A percentile compares a stretch with the other conserved stretches of the same genome.
Conservation (phyloP, 1,284 basidiomycete genomes). For the Neotropicomus parvogracilis region DNA sequence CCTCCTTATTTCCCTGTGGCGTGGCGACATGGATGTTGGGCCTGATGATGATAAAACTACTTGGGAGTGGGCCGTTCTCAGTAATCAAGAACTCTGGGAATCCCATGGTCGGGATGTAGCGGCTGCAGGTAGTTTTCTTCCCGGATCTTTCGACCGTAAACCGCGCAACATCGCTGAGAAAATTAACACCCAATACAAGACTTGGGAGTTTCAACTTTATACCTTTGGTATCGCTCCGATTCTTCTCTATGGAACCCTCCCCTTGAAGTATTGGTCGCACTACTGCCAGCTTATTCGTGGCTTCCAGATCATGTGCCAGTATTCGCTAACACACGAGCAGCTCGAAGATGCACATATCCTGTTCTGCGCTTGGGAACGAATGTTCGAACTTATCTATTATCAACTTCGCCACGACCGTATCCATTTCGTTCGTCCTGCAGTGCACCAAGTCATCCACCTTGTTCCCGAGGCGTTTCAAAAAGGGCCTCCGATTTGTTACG, state of each 20-base stretch:
- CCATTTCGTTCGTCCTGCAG: neutral
- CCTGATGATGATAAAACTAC: neutral
- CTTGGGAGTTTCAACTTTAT: neutral
- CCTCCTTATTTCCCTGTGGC: neutral
- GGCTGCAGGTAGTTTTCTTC: neutral
- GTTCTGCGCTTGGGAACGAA: neutral
- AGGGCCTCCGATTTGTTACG: neutral
- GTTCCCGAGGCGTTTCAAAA: neutral
- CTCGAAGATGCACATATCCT: neutral
- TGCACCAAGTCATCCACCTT: neutral
- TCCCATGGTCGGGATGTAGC: neutral
- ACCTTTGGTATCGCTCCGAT: neutral
- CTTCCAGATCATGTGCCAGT: neutral
- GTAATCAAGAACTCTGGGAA: neutral
- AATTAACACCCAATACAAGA: constrained; percentile 9
- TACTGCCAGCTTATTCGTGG: constrained; percentile 5
- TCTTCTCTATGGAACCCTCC: neutral
- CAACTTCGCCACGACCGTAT: neutral
- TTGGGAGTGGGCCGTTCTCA: neutral
- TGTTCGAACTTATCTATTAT: neutral
- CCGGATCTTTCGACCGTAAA: neutral
- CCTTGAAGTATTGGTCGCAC: neutral
- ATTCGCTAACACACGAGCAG: neutral
- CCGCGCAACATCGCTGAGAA: constrained; percentile 5
- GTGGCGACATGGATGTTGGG: neutral